A percentile compares a stretch with the other conserved stretches of the same genome.
Evolutionary conservation across 1,284 basidiomycete species (phyloP).

Genomic region (Cutaneotrichosporon sp.): DNA sequence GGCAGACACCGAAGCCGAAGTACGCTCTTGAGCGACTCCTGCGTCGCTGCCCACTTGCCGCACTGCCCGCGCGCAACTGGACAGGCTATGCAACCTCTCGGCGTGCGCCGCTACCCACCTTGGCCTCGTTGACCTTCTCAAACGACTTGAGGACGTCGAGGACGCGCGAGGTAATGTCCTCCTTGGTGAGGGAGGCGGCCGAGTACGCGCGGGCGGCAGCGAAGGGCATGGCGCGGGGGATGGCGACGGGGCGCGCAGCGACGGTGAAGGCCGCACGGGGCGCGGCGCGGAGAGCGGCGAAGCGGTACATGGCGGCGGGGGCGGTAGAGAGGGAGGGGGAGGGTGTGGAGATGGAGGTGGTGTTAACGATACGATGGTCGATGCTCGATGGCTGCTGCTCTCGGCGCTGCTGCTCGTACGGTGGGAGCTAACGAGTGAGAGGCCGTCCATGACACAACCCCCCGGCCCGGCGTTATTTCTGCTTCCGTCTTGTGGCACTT

Average conservation of each 20-base stretch:
- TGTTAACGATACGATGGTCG: neutral
- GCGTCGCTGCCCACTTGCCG: neutral
- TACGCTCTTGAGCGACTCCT: neutral
- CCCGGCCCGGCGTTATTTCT: slow-evolving; percentile 3
- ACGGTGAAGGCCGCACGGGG: slow-evolving; percentile 14
- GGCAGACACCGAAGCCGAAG: neutral
- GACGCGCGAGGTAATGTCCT: slow-evolving; percentile 74
- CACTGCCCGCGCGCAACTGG: no score
- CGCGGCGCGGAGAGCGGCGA: slow-evolving; percentile 21
- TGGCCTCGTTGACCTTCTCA: slow-evolving; percentile 83
- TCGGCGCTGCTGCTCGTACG: neutral
- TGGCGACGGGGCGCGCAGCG: neutral
- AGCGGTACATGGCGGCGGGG: slow-evolving; percentile 33
- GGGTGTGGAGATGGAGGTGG: neutral
- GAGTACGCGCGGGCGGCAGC: slow-evolving; percentile 57
- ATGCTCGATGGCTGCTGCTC: neutral
- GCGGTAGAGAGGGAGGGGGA: slow-evolving; percentile 1
- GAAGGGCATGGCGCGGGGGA: slow-evolving; percentile 5
- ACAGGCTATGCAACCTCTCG: neutral
- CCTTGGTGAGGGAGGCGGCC: slow-evolving; percentile 65
- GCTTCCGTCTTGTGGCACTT: slow-evolving; percentile 7
- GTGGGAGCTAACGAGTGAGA: neutral
- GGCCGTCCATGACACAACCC: neutral
- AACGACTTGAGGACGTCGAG: slow-evolving; percentile 87
- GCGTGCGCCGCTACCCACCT: slow-evolving; percentile 60